A percentile compares a stretch with the other conserved stretches of the same genome.
phyloP scores from a whole-genome alignment of 768 basidiomycete genomes.

The Multifurca ochricompacta region DNA sequence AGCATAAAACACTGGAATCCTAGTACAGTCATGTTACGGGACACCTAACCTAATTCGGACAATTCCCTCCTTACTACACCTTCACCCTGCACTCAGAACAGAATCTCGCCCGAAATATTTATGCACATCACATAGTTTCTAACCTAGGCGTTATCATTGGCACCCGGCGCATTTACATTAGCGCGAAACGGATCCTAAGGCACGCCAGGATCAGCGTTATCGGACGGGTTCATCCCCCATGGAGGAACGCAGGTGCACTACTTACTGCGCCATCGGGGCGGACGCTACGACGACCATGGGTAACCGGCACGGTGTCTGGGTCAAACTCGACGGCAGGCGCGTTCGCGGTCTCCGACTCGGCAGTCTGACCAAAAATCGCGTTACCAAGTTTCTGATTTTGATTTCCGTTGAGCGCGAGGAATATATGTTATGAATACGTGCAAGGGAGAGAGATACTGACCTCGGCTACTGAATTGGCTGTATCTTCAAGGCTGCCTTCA shows the following conservation, averaged over 20 bases:
- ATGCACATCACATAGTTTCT: no score
- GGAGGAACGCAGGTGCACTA: background rate
- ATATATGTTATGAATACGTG: background rate
- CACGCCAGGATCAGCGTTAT: background rate
- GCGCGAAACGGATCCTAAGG: background rate
- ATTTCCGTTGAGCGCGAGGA: background rate
- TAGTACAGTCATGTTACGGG: no score
- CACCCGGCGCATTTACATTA: background rate
- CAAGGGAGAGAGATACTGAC: background rate
- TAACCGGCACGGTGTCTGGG: background rate
- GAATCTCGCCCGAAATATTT: no score
- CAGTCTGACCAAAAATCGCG: background rate
- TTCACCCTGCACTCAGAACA: no score
- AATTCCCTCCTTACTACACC: no score
- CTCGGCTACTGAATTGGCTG: background rate
- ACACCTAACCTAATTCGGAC: no score
- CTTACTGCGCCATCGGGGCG: conserved; percentile 1
- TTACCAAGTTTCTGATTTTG: background rate
- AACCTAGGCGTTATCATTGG: background rate
- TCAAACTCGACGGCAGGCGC: background rate
- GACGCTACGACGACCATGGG: conserved; percentile 4
- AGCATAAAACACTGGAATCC: no score
- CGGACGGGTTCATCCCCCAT: background rate
- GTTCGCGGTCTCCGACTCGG: background rate
- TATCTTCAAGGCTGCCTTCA: background rate